Evolutionary conservation across 1,284 basidiomycete species (phyloP).

Genomic region (Apiotrichum veenhuisii): DNA sequence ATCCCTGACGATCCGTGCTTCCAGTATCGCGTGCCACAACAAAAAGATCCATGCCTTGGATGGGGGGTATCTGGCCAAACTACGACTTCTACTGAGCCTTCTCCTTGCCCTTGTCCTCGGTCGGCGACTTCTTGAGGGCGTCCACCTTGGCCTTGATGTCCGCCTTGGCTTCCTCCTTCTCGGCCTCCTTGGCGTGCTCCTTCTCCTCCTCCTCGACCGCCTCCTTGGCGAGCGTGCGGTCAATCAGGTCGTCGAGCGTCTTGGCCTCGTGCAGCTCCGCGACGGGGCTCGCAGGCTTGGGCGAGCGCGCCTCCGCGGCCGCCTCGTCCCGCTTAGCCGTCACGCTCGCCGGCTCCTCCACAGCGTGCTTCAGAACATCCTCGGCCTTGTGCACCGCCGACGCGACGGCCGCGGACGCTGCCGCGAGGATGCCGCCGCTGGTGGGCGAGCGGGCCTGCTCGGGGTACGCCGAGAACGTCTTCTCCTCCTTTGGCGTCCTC

Average conservation of each 20-base stretch:
- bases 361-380: background rate
- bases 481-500: background rate
- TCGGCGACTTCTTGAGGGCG: background rate
- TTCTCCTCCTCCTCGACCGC: conserved; percentile 12
- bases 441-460: too few species aligned
- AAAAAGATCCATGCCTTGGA: too few species aligned
- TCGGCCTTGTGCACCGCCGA: background rate
- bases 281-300: background rate
- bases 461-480: too few species aligned
- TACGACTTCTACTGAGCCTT: background rate
- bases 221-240: conserved; percentile 21
- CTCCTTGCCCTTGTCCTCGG: background rate
- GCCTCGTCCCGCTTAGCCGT: conserved; percentile 2
- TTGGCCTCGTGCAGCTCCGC: conserved; percentile 4
- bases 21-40: too few species aligned
- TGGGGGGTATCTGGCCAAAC: too few species aligned
- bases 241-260: conserved; percentile 23
- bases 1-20: too few species aligned
- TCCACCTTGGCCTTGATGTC: background rate
- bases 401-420: background rate
- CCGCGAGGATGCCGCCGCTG: background rate
- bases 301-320: background rate
- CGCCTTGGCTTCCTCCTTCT: background rate
- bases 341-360: conserved; percentile 5
- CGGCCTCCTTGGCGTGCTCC: background rate